Percentiles rank a stretch among this genome's conserved stretches.
These are phyloP conservation scores for Boletus coccyginus DNA, from an alignment of 768 basidiomycete genomes.

Conservation along the genomic window DNA sequence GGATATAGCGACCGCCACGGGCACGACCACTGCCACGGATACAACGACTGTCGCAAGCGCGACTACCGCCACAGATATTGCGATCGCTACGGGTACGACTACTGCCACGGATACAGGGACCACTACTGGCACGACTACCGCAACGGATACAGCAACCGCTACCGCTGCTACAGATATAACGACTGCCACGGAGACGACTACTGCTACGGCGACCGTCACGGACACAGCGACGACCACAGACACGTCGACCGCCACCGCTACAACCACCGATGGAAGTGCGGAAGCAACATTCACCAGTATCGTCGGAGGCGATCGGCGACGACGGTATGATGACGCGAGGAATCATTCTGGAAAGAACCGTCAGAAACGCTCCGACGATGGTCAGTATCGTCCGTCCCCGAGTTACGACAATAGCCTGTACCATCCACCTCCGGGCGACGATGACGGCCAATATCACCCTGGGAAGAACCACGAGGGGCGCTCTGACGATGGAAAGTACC, in stretches of 20 bases:
- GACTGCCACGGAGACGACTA: no score
- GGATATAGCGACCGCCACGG: not conserved
- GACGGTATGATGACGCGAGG: not conserved
- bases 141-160: not conserved
- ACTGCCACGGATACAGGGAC: not conserved
- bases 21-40: not conserved
- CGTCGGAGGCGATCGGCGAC: not conserved
- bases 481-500: constrained; percentile 12
- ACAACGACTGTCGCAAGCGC: not conserved
- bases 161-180: not conserved
- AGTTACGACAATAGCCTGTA: constrained; percentile 1
- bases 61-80: no score
- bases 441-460: constrained; percentile 7
- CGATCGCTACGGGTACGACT: fast-evolving
- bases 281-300: not conserved
- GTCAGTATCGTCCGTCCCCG: constrained; percentile 7
- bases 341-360: not conserved
- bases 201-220: no score
- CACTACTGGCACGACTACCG: not conserved
- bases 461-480: constrained; percentile 1
- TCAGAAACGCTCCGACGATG: constrained; percentile 15
- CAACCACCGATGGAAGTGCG: not conserved
- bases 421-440: not conserved
- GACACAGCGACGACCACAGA: not conserved
- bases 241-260: not conserved